Percentiles rank a stretch among this genome's conserved stretches.
These are phyloP conservation scores for Lomentospora prolificans DNA, from an alignment of 2,329 filamentous ascomycete species.

Conservation along the genomic window DNA sequence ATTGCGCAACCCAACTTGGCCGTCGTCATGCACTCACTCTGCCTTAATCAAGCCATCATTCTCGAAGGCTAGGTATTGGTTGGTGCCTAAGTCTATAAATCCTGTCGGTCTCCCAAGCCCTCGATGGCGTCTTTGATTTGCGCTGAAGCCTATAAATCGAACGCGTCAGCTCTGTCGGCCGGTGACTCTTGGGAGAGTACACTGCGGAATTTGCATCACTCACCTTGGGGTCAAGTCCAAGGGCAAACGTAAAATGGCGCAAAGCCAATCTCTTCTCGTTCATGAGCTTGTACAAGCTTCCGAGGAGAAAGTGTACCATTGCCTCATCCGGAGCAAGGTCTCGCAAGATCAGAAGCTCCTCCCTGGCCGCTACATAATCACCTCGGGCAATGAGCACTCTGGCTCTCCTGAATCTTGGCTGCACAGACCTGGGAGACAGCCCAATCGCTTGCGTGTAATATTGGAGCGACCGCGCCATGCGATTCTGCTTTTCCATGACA, in stretches of 20 bases:
- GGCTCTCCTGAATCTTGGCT: conserved; percentile 89
- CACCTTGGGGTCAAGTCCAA: conserved; percentile 96
- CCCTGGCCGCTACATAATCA: conserved; percentile 61
- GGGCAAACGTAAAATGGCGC: conserved; percentile 83
- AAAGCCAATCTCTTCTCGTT: conserved; percentile 73
- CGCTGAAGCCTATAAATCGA: conserved; percentile 59
- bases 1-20: too few relatives aligned
- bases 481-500: conserved; percentile 80
- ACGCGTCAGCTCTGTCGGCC: conserved; percentile 15
- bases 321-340: conserved; percentile 89
- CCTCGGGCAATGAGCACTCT: conserved; percentile 70
- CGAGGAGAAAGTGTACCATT: conserved; percentile 90
- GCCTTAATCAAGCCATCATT: too few relatives aligned
- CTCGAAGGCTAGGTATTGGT: too few relatives aligned
- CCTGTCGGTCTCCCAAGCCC: conserved; percentile 70
- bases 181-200: not conserved
- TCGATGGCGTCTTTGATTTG: conserved; percentile 97
- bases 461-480: conserved; percentile 65
- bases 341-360: conserved; percentile 79
- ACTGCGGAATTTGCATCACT: conserved; percentile 16
- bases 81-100: too few relatives aligned
- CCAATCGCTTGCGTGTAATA: conserved; percentile 78
- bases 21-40: too few relatives aligned
- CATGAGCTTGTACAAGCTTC: conserved; percentile 67
- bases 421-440: conserved; percentile 68